phyloP scores from a whole-genome alignment of 805 yeast species.

The Wickerhamiella domercqiae region DNA sequence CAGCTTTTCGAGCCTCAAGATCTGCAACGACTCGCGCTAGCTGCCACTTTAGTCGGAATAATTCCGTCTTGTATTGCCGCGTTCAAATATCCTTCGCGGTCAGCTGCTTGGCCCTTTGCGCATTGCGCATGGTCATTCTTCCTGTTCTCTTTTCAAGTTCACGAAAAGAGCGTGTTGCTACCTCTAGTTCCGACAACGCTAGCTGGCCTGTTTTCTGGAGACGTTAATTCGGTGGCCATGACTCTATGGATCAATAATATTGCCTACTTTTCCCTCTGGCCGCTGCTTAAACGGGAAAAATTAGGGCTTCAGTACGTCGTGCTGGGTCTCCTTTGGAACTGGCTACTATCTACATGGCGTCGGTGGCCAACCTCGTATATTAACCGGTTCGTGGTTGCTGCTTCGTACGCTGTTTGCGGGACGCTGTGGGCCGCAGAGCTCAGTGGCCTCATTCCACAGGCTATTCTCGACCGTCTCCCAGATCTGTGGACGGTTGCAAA shows the following conservation, averaged over 20 bases:
- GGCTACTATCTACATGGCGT: conserved; percentile 30
- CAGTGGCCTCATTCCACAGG: conserved; percentile 33
- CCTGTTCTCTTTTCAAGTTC: conserved; percentile 88
- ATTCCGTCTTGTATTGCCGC: conserved; percentile 37
- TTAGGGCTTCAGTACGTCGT: conserved; percentile 57
- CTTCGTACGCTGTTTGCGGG: conserved; percentile 38
- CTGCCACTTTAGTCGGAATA: conserved; percentile 29
- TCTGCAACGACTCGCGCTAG: conserved; percentile 37
- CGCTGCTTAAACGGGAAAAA: conserved; percentile 64
- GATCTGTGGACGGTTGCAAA: conserved; percentile 78
- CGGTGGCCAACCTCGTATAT: conserved; percentile 30
- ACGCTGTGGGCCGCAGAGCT: conserved; percentile 41
- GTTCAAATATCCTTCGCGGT: conserved; percentile 20
- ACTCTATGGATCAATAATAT: conserved; percentile 79
- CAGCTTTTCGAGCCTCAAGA: conserved; percentile 36
- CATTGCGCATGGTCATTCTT: conserved; percentile 78
- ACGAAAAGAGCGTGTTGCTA: conserved; percentile 78
- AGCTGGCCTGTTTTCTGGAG: conserved; percentile 30
- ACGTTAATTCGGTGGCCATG: conserved; percentile 47
- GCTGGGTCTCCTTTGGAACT: conserved; percentile 49
- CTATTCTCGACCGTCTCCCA: conserved; percentile 35
- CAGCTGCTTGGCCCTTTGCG: conserved; percentile 61
- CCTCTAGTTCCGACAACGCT: conserved; percentile 78
- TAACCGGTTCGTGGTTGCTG: conserved; percentile 36
- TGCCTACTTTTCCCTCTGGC: conserved; percentile 76